These are phyloP conservation scores for Yarrowia sp. DNA, from an alignment of 805 yeast species.

Conservation along the genomic window DNA sequence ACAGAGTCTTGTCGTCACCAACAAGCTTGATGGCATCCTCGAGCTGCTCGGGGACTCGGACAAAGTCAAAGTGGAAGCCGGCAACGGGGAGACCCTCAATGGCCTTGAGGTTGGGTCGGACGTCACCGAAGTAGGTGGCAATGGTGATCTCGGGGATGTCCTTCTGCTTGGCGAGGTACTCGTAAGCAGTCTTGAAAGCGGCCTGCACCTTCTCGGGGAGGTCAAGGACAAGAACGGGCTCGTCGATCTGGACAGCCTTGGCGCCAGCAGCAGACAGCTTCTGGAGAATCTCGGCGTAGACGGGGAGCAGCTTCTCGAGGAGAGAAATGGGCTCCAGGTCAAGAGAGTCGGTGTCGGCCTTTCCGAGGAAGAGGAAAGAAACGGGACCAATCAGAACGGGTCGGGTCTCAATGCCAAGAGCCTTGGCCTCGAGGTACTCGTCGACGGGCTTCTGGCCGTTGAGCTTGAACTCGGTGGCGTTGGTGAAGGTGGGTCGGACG, in stretches of 20 bases:
- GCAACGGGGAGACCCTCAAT: conserved; percentile 87
- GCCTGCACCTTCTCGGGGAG: conserved; percentile 78
- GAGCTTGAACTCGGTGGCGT: conserved; percentile 92
- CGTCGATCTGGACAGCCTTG: conserved; percentile 91
- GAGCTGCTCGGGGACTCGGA: conserved; percentile 94
- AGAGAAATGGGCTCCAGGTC: conserved; percentile 92
- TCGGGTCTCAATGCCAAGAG: conserved; percentile 91
- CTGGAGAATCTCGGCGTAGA: conserved; percentile 81
- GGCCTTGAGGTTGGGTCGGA: conserved; percentile 90
- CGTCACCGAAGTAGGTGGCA: conserved; percentile 97
- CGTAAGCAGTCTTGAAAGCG: conserved; percentile 87
- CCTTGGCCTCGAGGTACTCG: conserved; percentile 98
- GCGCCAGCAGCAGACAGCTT: conserved; percentile 95
- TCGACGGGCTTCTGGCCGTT: conserved; percentile 95
- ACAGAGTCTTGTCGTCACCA: conserved; percentile 69
- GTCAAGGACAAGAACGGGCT: conserved; percentile 94
- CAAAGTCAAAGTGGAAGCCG: conserved; percentile 95
- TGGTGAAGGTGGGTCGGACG: conserved; percentile 98
- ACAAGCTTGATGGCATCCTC: conserved; percentile 72
- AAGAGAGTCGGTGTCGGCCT: conserved; percentile 96
- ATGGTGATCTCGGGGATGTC: conserved; percentile 76
- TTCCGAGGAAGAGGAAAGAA: conserved; percentile 91
- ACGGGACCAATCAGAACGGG: conserved; percentile 97
- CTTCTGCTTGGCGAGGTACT: conserved; percentile 62
- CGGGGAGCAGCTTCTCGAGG: conserved; percentile 86